Evolutionary conservation across 257 asterid genomes (phyloP), one percentile per base, ranked within the genome.

Genomic region (Solanum pennellii): DNA sequence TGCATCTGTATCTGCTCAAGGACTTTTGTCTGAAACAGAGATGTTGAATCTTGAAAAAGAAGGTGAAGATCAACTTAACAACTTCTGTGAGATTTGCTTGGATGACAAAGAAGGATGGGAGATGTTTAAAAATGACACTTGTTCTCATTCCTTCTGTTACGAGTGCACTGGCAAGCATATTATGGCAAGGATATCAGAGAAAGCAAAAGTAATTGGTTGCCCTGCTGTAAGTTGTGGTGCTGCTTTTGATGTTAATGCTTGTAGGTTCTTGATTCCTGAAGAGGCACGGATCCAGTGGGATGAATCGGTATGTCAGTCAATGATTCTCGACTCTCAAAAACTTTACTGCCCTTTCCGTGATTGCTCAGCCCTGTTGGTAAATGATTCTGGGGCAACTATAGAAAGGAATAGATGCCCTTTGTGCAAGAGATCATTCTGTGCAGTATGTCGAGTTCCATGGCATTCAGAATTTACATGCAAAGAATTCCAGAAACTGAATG

Each of bases 391-490:
- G 74, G 86, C 9, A 12, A 71, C 60, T 13, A 9, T 89, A 10
- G 49, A 23, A 68, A 47, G 87, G 85, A 86, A 76, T 33, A 82
- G 45, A 2, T 95, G 98, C 18, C 87, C 94, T 5, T 86, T 65
- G 7, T 95, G 98, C 91, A 91, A 82, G 87, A 90, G 98, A 86
- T 88, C 85, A 1, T 92, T 95, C 82, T 94, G 98, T 75, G 98
- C 90, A 20, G 42, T 47, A 15, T 95, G 98, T 65, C 89, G 45
- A n/a, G 96, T 93, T 45, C 95, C 98, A 1, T 95, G 98, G 98
- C 98, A 94, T 89, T 44, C 93, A 0, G 94, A 93, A 12, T 93
- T 95, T 85, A 91, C 93, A 4, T 95, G 98, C 90, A 90, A 88
- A 88, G 96, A 94, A 75, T 94, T 91, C 89, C 89, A 87, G 92